Base-by-base conservation (phyloP, 306 rosid species). In the Rosa lucieae region DNA sequence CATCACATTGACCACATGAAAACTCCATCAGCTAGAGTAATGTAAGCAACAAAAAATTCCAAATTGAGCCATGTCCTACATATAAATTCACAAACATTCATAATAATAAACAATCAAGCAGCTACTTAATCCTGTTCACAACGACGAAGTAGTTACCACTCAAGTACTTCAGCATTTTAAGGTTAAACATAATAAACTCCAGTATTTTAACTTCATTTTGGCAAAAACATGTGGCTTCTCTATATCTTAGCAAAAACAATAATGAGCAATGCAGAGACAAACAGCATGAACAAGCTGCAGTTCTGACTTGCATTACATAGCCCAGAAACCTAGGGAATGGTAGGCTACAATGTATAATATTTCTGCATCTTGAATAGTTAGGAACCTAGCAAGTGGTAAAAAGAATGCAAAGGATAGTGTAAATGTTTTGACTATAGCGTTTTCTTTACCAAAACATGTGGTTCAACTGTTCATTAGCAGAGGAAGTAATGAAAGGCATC, bases 221-320 rank as follows among this genome's bases (percentile, higher is more conserved):
- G 74, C 39, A 23, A 70, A 70, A 70, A 23, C 56, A 70, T 3
- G 56, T 44, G 21, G 74, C 17, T 47, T 51, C 74, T 70, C 56
- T 70, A 21, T 44, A 13, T 32, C 74, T 70, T 6, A 70, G 39
- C 56, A 70, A 44, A 72, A 55, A n/a, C 67, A 73, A 53, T 40
- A 44, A 52, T 20, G 32, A 53, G 35, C 37, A 62, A 62, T 12
- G 13, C 42, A 62, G 68, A 58, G 11, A 21, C 63, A 56, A 48
- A 56, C 14, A 23, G 35, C 29, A n/a, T 58, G 65, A 58, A 58
- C n/a, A n/a, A 39, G 77, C 69, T 42, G 29, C 32, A 61, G 26
- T 23, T 15, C 70, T 59, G 56, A 63, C 40, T 59, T 43, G 26
- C 67, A 32, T 35, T 35, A 40, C 78, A 61, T 1, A 23, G 44